Evolutionary conservation across 192 early-diverging fungal species (phyloP), one percentile per base, ranked within the genome.

Genomic region (Lobulomyces angularis): DNA sequence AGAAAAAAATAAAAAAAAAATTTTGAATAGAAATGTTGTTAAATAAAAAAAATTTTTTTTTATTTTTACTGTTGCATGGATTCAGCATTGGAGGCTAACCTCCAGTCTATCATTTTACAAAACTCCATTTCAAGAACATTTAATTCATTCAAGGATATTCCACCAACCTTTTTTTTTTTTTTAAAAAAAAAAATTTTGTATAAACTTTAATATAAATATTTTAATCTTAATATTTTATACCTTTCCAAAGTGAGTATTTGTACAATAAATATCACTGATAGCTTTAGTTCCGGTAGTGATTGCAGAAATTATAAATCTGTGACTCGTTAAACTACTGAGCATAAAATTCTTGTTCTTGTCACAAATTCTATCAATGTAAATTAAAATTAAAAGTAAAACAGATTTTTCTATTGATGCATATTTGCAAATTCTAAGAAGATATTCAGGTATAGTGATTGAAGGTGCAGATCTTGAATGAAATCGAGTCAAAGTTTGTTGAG

Each of bases 361-460:
- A n/a, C n/a, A n/a, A n/a, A n/a, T n/a, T n/a, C 86, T 65, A 56
- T 98, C 95, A 41, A 98, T 88, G 46, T 91, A 98, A 22, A 98
- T 81, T 2, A 98, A 62, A 22, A 96, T 57, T 22, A 90, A 74
- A 3, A 98, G 55, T 8, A 98, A 49, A 50, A 86, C 91, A 5
- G 86, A 74, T 11, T 79, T 71, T 56, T 98, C 92, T 12, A 94
- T 55, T 27, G 83, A 78, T 26, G 88, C 88, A 58, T 90, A 97
- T 58, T 83, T 87, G 40, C 90, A 73, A 31, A 96, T 84, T 20
- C 95, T 79, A 24, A 72, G 61, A 43, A 98, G 58, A 53, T 98
- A 98, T 41, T 96, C 95, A 45, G 50, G 45, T 5, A 98, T 71
- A 14, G 77, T 71, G 40, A 98, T 96, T n/a, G n/a, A n/a, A n/a